Evolutionary conservation across 176 grass and related monocot genomes (phyloP).

Genomic region (Rhynchospora pubera): DNA sequence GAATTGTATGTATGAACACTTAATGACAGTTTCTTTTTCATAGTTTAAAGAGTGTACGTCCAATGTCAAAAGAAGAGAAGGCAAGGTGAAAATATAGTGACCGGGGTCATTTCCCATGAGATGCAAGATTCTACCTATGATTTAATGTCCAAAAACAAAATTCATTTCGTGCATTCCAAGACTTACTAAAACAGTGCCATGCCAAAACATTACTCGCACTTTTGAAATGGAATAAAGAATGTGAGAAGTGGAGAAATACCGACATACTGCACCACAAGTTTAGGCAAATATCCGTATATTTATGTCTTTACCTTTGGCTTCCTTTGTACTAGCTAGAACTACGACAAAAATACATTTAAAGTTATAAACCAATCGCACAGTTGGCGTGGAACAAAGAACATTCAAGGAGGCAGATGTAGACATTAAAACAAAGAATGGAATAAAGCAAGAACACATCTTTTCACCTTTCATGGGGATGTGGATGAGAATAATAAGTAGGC

Average conservation of each 20-base stretch:
- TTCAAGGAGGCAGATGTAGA: conserved; percentile 18
- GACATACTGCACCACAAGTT: not conserved
- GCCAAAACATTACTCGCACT: conserved; percentile 3
- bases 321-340: conserved; percentile 4
- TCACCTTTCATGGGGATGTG: conserved; percentile 27
- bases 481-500: conserved; percentile 34
- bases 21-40: not conserved
- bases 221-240: conserved; percentile 4
- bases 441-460: conserved; percentile 46
- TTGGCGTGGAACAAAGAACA: conserved; percentile 21
- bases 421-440: conserved; percentile 25
- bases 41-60: not conserved
- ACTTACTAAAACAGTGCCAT: conserved; percentile 24
- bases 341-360: conserved; percentile 19
- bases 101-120: not conserved
- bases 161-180: conserved; percentile 21
- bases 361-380: not conserved
- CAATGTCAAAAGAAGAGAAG: not conserved
- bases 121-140: conserved; percentile 6
- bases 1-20: not conserved
- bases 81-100: not conserved
- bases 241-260: not conserved
- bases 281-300: not conserved
- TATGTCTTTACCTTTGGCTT: not conserved
- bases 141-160: not conserved